Base-by-base conservation (phyloP, 163 green algal genomes). In the Scenedesmus sp. region DNA sequence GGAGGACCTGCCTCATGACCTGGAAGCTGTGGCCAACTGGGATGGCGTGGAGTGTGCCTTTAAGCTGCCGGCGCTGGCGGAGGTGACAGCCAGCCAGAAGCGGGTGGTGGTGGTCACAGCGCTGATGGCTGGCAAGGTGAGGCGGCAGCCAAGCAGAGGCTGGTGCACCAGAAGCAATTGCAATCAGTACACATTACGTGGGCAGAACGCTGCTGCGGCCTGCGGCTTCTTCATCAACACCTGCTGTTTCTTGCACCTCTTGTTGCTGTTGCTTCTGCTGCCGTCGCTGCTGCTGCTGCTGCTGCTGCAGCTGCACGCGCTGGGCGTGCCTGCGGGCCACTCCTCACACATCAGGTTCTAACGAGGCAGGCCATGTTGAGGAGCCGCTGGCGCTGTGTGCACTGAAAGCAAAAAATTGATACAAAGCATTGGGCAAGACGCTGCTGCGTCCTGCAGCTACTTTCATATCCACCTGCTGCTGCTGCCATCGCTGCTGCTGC, bases 331-430 rank as follows among this genome's bases (percentile, higher is more conserved):
- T 2, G 3, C 86, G 3, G 92, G 90, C 87, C 93, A 88, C 83
- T 96, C 95, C 84, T 93, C 46, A 57, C 93, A 95, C 89, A 57
- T 95, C 18, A 83, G 95, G 54, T 87, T 96, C n/a, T 54, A 93
- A 96, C 73, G 94, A 96, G 87, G 94, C 94, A 67, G 94, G 94
- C 0, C 94, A 96, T 77, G 94, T 92, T 20, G 94, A 94, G 92
- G 94, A 95, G 92, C 94, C 94, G 10, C 92, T 94, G 46, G 62
- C 52, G 57, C 84, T 95, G 88, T 88, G 81, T 16, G 90, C 88
- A 0, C 77, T 93, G 16, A n/a, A n/a, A n/a, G n/a, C n/a, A n/a
- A n/a, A n/a, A n/a, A n/a, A n/a, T n/a, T n/a, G n/a, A n/a, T n/a
- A n/a, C n/a, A n/a, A n/a, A n/a, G n/a, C n/a, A n/a, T n/a, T n/a